Percentiles rank a stretch among this genome's conserved stretches.
Conservation (phyloP, 2,329 filamentous ascomycete genomes). For the Metarhizium album region DNA sequence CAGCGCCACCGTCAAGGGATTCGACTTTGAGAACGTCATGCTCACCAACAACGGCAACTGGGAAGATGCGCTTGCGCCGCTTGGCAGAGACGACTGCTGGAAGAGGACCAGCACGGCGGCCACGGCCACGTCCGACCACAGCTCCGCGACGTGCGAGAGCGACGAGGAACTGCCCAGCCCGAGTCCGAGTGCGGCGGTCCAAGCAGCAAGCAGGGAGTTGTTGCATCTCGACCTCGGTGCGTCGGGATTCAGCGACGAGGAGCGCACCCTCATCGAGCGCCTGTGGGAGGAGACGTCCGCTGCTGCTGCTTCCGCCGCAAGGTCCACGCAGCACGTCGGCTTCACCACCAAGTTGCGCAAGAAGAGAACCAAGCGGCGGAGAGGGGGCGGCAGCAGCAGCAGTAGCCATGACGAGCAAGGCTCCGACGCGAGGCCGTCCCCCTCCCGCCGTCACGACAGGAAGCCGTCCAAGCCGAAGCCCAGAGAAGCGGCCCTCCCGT, state of each 20-base stretch:
- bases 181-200: constrained; percentile 43
- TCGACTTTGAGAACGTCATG: constrained; percentile 68
- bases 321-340: constrained; percentile 20
- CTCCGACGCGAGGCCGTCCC: constrained; percentile 12
- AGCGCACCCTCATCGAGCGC: constrained; percentile 19
- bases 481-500: constrained; percentile 13
- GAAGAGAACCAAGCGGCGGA: constrained; percentile 25
- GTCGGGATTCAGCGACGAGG: constrained; percentile 25
- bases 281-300: constrained; percentile 18
- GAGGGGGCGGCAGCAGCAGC: too few relatives aligned
- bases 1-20: constrained; percentile 57
- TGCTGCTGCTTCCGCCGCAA: constrained; percentile 16
- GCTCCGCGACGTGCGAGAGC: constrained; percentile 23
- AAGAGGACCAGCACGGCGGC: constrained; percentile 19
- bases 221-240: constrained; percentile 27
- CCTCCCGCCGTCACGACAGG: constrained; percentile 1
- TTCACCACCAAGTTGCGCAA: constrained; percentile 41
- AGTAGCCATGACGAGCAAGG: constrained; percentile 20
- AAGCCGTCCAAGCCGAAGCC: constrained; percentile 16
- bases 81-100: constrained; percentile 37
- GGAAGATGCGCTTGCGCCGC: constrained; percentile 70
- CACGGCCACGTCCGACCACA: constrained; percentile 18
- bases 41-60: constrained; percentile 60
- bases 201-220: constrained; percentile 41
- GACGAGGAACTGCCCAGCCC: constrained; percentile 32